Evolutionary conservation across 371 early-diverging fungal genomes (phyloP).

Genomic region (Lichtheimia hyalospora): DNA sequence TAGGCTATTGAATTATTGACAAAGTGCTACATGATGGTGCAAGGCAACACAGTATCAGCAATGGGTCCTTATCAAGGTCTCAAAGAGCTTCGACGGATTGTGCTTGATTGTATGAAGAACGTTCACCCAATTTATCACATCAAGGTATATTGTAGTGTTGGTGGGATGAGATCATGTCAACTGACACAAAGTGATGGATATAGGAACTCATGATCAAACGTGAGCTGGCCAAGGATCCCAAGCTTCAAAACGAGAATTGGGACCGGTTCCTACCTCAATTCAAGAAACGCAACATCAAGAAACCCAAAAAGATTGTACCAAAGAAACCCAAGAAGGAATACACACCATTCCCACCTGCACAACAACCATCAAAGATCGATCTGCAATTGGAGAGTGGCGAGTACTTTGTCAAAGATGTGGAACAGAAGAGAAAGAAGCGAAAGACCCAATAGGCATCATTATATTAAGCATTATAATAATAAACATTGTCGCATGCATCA

Average conservation of each 20-base stretch:
- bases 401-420: conserved; percentile 73
- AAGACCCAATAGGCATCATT: conserved; percentile 1
- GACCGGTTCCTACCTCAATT: conserved; percentile 98
- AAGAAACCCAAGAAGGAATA: conserved; percentile 23
- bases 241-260: conserved; percentile 96
- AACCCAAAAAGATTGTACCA: conserved; percentile 14
- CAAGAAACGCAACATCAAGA: conserved; percentile 54
- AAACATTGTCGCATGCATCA: too few relatives aligned
- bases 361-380: conserved; percentile 88
- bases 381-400: conserved; percentile 94
- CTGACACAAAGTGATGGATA: not conserved
- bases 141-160: conserved; percentile 57
- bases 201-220: conserved; percentile 98
- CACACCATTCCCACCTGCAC: conserved; percentile 48
- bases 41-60: conserved; percentile 96
- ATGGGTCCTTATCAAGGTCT: conserved; percentile 95
- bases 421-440: conserved; percentile 7
- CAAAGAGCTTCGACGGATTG: conserved; percentile 89
- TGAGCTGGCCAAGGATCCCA: conserved; percentile 96
- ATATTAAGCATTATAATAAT: not conserved
- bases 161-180: not conserved
- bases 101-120: conserved; percentile 98
- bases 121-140: conserved; percentile 99
- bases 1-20: conserved; percentile 97
- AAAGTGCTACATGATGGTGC: conserved; percentile 95